These are phyloP conservation scores for Diaporthe sp. DNA, from an alignment of 2,329 filamentous ascomycete species.

Conservation along the genomic window DNA sequence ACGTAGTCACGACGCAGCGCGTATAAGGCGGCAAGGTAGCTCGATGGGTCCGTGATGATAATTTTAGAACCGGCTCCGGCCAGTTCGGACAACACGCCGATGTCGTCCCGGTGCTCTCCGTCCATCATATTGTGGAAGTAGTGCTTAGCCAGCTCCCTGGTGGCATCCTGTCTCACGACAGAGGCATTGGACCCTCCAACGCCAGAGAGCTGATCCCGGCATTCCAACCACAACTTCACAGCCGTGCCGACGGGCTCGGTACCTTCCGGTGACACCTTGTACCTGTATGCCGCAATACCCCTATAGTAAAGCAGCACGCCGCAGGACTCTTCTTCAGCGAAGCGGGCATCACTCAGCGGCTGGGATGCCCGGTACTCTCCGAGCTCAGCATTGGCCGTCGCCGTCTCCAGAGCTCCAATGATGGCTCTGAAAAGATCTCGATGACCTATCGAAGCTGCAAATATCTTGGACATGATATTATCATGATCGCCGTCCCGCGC, in stretches of 20 bases:
- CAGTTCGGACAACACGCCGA: too few relatives aligned
- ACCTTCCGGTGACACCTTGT: background rate
- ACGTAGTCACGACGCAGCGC: too few relatives aligned
- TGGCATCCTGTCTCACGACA: background rate
- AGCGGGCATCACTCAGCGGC: background rate
- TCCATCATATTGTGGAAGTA: background rate
- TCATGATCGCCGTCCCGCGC: too few relatives aligned
- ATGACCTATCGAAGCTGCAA: too few relatives aligned
- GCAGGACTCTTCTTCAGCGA: slow-evolving; percentile 37
- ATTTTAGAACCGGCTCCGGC: too few relatives aligned
- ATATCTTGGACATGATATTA: too few relatives aligned
- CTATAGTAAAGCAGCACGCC: slow-evolving; percentile 41
- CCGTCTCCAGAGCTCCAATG: background rate
- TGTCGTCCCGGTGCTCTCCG: too few relatives aligned
- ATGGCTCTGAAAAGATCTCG: too few relatives aligned
- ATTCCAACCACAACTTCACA: background rate
- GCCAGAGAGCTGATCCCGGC: background rate
- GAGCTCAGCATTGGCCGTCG: background rate
- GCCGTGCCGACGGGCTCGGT: background rate
- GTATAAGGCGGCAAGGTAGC: too few relatives aligned
- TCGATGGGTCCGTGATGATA: too few relatives aligned
- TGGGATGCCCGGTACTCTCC: background rate
- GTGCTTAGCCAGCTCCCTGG: background rate
- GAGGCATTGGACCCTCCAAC: background rate
- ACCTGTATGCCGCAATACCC: slow-evolving; percentile 34